Base-by-base conservation (phyloP, 1,284 basidiomycete species). In the Apiotrichum mycotoxinovorans region DNA sequence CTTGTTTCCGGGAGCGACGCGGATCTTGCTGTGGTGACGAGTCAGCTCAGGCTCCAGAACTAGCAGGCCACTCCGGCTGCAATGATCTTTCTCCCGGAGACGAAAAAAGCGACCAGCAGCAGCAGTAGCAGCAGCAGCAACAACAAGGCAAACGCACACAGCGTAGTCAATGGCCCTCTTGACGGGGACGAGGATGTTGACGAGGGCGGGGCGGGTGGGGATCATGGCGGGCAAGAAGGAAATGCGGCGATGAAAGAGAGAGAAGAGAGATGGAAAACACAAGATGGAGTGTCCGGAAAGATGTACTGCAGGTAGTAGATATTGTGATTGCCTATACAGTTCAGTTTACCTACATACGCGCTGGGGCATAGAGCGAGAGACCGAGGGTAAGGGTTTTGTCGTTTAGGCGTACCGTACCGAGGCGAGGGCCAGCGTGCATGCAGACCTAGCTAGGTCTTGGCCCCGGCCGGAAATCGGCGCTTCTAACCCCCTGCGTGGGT, bases 131-230 rank as follows among this genome's bases (percentile, higher is more conserved):
- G n/a, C n/a, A n/a, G n/a, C n/a, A n/a, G n/a, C 84, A 58, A 87
- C 84, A 64, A 87, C 33, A 20, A 5, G 45, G 26, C n/a, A 37
- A 35, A 22, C 67, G 51, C 41, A 72, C 62, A 72, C 66, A 42
- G 68, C 66, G 71, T 74, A 78, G 60, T 76, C 74, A 63, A 80
- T 81, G 46, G 72, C 88, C 84, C 92, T 82, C 80, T 96, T 96
- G 45, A 95, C 84, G 33, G 92, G 92, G 10, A 96, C 92, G 53
- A 96, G 85, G 62, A 96, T 87, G 78, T 94, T 90, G 67, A 94
- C 81, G 62, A 89, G 79, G 56, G 85, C 82, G 12, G 80, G 79
- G 48, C 85, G 77, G 51, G 88, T 85, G 5, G 90, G 87, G 65
- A 86, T 82, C 90, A 92, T 92, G 41, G 30, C 62, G 63, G n/a